A percentile compares a stretch with the other conserved stretches of the same genome.
Evolutionary conservation across 352 stramenopile species (phyloP).

Genomic region (Pythium aristosporum): DNA sequence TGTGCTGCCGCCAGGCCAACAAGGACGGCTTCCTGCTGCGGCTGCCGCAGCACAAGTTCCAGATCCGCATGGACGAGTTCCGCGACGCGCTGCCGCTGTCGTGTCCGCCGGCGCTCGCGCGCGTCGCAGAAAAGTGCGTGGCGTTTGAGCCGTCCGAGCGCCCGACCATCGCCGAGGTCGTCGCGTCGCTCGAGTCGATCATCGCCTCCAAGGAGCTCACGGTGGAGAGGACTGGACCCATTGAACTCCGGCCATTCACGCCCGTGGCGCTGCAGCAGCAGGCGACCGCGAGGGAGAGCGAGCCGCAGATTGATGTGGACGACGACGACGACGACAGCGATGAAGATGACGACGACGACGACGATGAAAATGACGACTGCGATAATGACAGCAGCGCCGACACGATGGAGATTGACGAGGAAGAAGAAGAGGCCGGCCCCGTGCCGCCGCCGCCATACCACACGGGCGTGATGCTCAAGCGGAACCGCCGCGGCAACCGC

Average conservation of each 20-base stretch:
- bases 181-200: conserved; percentile 43
- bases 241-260: conserved; percentile 68
- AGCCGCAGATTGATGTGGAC: conserved; percentile 60
- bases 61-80: conserved; percentile 63
- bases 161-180: conserved; percentile 46
- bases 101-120: conserved; percentile 57
- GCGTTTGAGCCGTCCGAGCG: conserved; percentile 75
- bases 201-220: conserved; percentile 34
- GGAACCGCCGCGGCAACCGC: conserved; percentile 68
- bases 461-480: conserved; percentile 67
- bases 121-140: conserved; percentile 68
- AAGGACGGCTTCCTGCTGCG: conserved; percentile 78
- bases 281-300: conserved; percentile 38
- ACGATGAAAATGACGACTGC: conserved; percentile 53
- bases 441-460: conserved; percentile 45
- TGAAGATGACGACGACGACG: conserved; percentile 40
- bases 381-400: conserved; percentile 44
- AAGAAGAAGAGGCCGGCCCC: conserved; percentile 32
- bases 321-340: conserved; percentile 48
- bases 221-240: conserved; percentile 4
- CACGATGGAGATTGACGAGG: conserved; percentile 37
- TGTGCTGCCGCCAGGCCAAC: conserved; percentile 81
- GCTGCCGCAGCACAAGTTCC: conserved; percentile 83
- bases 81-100: conserved; percentile 53
- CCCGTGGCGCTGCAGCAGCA: conserved; percentile 25